Evolutionary conservation across 2,329 filamentous ascomycete species (phyloP).

Genomic region (Pseudogymnoascus sp.): DNA sequence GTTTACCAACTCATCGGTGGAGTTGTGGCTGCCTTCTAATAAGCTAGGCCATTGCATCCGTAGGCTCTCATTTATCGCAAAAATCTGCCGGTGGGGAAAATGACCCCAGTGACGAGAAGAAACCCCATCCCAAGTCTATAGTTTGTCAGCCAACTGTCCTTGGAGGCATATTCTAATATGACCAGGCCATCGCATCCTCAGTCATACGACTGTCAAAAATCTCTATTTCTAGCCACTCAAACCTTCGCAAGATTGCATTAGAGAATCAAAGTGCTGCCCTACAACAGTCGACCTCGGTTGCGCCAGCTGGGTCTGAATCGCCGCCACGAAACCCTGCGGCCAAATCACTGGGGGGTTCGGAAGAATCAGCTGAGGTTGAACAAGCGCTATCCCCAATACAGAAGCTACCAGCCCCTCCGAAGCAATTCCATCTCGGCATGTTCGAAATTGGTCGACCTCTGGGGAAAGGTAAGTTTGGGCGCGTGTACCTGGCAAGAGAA

Average conservation of each 20-base stretch:
- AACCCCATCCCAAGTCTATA: not conserved
- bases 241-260: not conserved
- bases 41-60: not conserved
- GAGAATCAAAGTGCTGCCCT: not conserved
- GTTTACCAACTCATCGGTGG: not conserved
- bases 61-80: not conserved
- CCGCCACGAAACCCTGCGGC: constrained; percentile 45
- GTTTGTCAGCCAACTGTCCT: not conserved
- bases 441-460: constrained; percentile 69
- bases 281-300: constrained; percentile 42
- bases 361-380: constrained; percentile 45
- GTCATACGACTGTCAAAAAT: not conserved
- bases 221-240: not conserved
- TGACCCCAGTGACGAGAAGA: not conserved
- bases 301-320: constrained; percentile 38
- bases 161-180: not conserved
- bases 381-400: constrained; percentile 45
- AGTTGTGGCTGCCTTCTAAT: not conserved
- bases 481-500: constrained; percentile 57
- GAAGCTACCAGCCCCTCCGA: constrained; percentile 49
- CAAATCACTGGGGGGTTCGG: constrained; percentile 35
- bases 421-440: constrained; percentile 67
- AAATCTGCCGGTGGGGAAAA: not conserved
- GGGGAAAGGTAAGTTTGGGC: constrained; percentile 67
- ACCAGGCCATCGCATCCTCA: not conserved